Conservation (phyloP, 176 grass and related monocot genomes). For the Eremochloa ophiuroides region DNA sequence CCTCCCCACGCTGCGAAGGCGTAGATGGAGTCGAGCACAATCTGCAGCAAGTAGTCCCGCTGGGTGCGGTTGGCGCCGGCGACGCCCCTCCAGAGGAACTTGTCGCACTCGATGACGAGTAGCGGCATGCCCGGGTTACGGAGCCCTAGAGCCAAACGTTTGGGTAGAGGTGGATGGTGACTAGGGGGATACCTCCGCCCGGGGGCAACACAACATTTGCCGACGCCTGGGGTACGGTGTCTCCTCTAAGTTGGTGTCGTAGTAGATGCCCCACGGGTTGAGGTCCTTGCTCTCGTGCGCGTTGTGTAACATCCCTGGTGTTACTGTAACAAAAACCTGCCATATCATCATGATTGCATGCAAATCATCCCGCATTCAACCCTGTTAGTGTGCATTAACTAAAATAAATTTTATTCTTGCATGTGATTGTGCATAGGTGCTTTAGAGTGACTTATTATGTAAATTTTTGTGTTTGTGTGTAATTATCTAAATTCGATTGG, state of each 20-base stretch:
- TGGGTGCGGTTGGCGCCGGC: background rate
- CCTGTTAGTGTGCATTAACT: no score
- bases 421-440: no score
- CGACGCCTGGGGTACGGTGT: conserved; percentile 48
- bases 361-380: no score
- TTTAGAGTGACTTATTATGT: no score
- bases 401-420: no score
- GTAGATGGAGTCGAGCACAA: conserved; percentile 33
- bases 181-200: no score
- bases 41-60: background rate
- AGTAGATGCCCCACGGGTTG: conserved; percentile 59
- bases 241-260: conserved; percentile 59
- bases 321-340: no score
- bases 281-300: conserved; percentile 40
- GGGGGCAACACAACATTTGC: no score
- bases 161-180: conserved; percentile 85
- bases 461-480: no score
- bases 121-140: conserved; percentile 34
- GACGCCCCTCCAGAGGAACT: conserved; percentile 26
- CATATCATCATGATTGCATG: no score
- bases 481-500: no score
- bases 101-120: conserved; percentile 49
- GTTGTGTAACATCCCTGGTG: no score
- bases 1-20: background rate
- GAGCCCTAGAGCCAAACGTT: conserved; percentile 68